Base-by-base conservation (phyloP, 257 asterid genomes). In the Phtheirospermum japonicum region DNA sequence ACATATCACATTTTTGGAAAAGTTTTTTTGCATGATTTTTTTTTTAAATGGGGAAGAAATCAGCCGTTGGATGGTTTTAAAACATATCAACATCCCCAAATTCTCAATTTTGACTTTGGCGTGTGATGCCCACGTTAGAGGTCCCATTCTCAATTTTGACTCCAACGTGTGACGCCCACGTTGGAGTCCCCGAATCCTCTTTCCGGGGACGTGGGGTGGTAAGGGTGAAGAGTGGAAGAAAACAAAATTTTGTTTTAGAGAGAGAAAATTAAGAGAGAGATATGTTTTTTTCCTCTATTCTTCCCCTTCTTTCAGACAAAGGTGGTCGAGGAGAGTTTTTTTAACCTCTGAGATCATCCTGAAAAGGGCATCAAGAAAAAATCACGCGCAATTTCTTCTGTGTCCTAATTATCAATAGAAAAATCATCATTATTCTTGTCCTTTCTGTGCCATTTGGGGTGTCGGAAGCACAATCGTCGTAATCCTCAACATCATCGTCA, bases 271-370 rank as follows among this genome's bases (percentile, higher is more conserved):
- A 67, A 59, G 72, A 75, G 81, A 36, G 57, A 9, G 64, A 26
- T 59, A 66, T 61, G 59, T 49, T 62, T 61, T 71, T 20, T 77
- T 65, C 77, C 72, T 13, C 40, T 11, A 4, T 10, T 32, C 59
- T 66, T 73, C 77, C 75, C 79, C 82, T 76, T 77, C 80, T 82
- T 85, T 83, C 97, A 85, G 90, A 83, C 75, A 78, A 65, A 79
- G 95, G 72, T 86, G 94, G 85, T 88, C 96, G 95, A 80, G 66
- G 96, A 83, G 95, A 83, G 71, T 70, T 76, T 42, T 42, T 12
- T 77, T 72, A 78, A 77, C 78, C 90, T 89, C 96, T 89, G 87
- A 89, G 95, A 89, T 86, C 97, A 89, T 85, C 87, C 85, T 81
- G 81, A 69, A 76, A 79, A 76, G 87, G 86, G 86, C 88, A 75